Conservation (phyloP, 2,329 filamentous ascomycete genomes). For the Sarocladiaceae sp. region DNA sequence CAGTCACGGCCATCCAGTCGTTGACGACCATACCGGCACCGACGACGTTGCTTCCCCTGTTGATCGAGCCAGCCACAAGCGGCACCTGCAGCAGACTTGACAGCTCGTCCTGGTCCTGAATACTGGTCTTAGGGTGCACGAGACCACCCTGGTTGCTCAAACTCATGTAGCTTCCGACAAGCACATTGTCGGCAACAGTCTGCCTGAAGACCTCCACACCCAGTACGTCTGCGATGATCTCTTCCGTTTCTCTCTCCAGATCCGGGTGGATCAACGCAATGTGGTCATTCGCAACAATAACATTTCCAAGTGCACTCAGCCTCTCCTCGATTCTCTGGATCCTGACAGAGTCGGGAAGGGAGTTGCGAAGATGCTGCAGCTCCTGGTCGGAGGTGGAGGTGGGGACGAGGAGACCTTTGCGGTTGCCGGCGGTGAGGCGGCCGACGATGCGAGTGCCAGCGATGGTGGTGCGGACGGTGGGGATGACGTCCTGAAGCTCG, state of each 20-base stretch:
- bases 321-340: conserved; percentile 98
- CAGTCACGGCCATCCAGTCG: conserved; percentile 94
- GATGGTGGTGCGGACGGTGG: conserved; percentile 94
- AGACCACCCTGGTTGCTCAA: conserved; percentile 94
- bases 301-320: conserved; percentile 90
- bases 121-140: conserved; percentile 93
- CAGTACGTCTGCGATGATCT: conserved; percentile 93
- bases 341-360: conserved; percentile 83
- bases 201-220: conserved; percentile 89
- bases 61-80: conserved; percentile 89
- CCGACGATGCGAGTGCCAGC: conserved; percentile 95
- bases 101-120: conserved; percentile 97
- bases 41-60: conserved; percentile 90
- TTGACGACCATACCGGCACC: conserved; percentile 63
- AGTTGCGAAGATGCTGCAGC: conserved; percentile 93
- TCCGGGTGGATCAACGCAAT: conserved; percentile 96
- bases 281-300: conserved; percentile 95
- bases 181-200: conserved; percentile 94
- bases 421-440: conserved; percentile 91
- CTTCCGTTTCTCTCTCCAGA: conserved; percentile 94
- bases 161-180: conserved; percentile 95
- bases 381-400: conserved; percentile 97
- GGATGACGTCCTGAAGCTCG: conserved; percentile 94
- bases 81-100: conserved; percentile 91
- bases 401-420: conserved; percentile 92